Percentiles rank a stretch among this genome's conserved stretches.
These are phyloP conservation scores for Plectosphaerella sp. DNA, from an alignment of 2,329 filamentous ascomycete genomes.

Conservation along the genomic window DNA sequence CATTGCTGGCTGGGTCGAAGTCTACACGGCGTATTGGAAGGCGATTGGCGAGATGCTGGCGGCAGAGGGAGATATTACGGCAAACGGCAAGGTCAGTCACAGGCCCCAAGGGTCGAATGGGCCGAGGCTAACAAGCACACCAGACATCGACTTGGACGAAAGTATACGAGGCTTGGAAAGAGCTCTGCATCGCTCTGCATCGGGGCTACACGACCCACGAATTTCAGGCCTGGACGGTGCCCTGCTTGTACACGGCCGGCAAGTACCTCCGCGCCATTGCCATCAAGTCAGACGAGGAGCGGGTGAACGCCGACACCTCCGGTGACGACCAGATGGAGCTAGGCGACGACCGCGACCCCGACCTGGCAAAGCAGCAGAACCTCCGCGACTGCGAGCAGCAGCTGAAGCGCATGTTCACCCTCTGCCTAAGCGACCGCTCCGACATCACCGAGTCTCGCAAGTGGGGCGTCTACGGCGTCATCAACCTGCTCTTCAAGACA, in stretches of 20 bases:
- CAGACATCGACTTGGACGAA: slow-evolving; percentile 63
- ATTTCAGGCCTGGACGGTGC: slow-evolving; percentile 88
- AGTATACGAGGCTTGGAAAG: slow-evolving; percentile 86
- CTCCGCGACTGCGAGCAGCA: slow-evolving; percentile 87
- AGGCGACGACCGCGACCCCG: slow-evolving; percentile 77
- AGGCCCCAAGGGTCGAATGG: neutral
- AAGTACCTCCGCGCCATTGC: slow-evolving; percentile 86
- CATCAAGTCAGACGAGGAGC: slow-evolving; percentile 80
- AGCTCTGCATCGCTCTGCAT: slow-evolving; percentile 70
- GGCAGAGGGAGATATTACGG: slow-evolving; percentile 47
- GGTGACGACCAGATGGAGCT: slow-evolving; percentile 33
- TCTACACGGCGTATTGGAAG: slow-evolving; percentile 82
- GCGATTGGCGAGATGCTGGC: slow-evolving; percentile 69
- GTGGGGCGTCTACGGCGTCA: slow-evolving; percentile 95
- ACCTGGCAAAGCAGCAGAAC: slow-evolving; percentile 74
- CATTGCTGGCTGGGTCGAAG: slow-evolving; percentile 76
- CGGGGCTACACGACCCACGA: slow-evolving; percentile 73
- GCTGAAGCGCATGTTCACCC: slow-evolving; percentile 85
- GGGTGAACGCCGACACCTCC: slow-evolving; percentile 30
- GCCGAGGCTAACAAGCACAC: neutral
- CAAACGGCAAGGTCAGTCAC: slow-evolving; percentile 21
- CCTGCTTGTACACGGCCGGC: slow-evolving; percentile 81
- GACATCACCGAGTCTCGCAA: slow-evolving; percentile 86
- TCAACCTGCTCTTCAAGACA: slow-evolving; percentile 95
- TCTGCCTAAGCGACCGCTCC: slow-evolving; percentile 89